Base-by-base conservation (phyloP, 345 rosid genomes). In the Clausena lansium region DNA sequence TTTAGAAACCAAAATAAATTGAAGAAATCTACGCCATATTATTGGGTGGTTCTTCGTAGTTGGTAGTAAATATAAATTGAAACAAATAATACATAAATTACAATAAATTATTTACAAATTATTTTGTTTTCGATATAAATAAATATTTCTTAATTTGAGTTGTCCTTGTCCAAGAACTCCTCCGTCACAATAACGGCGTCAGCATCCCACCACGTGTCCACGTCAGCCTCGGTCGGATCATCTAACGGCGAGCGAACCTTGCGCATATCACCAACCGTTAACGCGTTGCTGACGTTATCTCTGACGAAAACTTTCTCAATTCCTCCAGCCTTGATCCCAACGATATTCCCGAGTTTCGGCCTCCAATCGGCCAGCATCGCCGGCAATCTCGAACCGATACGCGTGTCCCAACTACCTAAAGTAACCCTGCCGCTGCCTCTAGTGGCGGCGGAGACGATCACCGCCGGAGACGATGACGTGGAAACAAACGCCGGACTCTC, bases 321-420 rank as follows among this genome's bases (percentile, higher is more conserved):
- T 71, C 83, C 86, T 32, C 86, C 85, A 1, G 33, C 72, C 3
- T 67, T 54, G 57, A 89, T 83, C 1, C 80, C 79, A 0, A 76
- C 76, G 11, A 83, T 72, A 73, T 86, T 84, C 78, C 84, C 90
- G 5, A 74, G 72, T 50, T 58, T 80, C 14, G 88, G 89, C 63
- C 79, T 80, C 93, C 96, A 91, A 36, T 92, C 98, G 8, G 91
- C 92, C 4, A 89, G 65, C 24, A 94, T 84, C 55, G 86, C 82
- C 71, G 98, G 97, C 27, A 84, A 50, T 70, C 75, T 55, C 19
- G 78, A 75, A 0, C 84, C 84, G 0, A 74, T 79, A 10, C 98
- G 96, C 58, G 78, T 62, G 84, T 94, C 98, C 95, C 97, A 91
- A 50, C 89, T 85, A 36, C 81, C 64, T 27, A 94, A 59, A 25